These are phyloP conservation scores for Stenocarpella maydis DNA, from an alignment of 2,329 filamentous ascomycete species.

Conservation along the genomic window DNA sequence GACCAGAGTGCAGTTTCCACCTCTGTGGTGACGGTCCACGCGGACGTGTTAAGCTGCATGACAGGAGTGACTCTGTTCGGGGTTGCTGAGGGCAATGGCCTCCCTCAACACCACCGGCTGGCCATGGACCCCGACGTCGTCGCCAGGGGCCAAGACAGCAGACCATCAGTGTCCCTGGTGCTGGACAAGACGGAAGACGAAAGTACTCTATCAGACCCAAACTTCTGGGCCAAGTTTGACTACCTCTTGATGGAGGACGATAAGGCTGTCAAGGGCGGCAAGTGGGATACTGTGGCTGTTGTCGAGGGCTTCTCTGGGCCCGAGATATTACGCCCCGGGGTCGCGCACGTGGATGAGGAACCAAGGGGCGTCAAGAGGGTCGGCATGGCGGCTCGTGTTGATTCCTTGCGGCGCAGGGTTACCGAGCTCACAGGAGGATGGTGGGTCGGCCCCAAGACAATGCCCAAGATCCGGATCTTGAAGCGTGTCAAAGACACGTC, in stretches of 20 bases:
- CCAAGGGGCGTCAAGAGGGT: conserved; percentile 46
- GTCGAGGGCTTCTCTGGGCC: conserved; percentile 67
- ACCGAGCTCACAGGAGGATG: conserved; percentile 63
- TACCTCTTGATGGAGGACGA: conserved; percentile 67
- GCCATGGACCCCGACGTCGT: conserved; percentile 39
- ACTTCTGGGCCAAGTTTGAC: conserved; percentile 71
- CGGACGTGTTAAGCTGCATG: conserved; percentile 74
- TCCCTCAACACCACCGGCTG: conserved; percentile 42
- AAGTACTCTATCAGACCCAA: conserved; percentile 51
- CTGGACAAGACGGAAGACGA: conserved; percentile 72
- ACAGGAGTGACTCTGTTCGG: conserved; percentile 74
- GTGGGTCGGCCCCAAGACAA: conserved; percentile 72
- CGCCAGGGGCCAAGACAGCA: conserved; percentile 12
- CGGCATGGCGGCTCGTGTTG: conserved; percentile 54
- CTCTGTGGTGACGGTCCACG: conserved; percentile 59
- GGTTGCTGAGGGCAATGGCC: conserved; percentile 49
- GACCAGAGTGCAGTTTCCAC: conserved; percentile 41
- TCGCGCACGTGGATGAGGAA: conserved; percentile 38
- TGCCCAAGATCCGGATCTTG: conserved; percentile 61
- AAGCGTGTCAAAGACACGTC: conserved; percentile 41
- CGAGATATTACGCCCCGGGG: conserved; percentile 62
- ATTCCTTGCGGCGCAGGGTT: conserved; percentile 50
- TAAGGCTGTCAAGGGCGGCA: conserved; percentile 52
- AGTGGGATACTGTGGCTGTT: conserved; percentile 65
- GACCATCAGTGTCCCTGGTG: conserved; percentile 37